phyloP scores from a whole-genome alignment of 129 eudicot species.

The sunflower (Helianthus annuus) region DNA sequence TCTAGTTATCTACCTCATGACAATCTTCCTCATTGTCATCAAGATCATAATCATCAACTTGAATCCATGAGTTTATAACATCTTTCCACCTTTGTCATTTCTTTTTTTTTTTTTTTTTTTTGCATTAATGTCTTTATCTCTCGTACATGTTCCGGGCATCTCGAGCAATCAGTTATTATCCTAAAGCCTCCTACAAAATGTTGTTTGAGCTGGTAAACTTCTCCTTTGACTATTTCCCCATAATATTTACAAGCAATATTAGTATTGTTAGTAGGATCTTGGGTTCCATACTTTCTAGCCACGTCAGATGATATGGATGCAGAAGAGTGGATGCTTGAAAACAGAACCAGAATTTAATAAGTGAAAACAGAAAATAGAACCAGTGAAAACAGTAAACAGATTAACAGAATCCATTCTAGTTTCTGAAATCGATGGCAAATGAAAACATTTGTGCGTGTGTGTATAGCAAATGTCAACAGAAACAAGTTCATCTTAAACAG shows the following conservation, averaged over 20 bases:
- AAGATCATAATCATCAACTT: background rate
- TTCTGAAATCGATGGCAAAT: background rate
- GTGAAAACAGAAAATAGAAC: background rate
- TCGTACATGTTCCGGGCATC: background rate
- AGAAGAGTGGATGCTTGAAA: background rate
- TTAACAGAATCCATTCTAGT: background rate
- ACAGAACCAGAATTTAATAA: background rate
- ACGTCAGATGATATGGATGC: background rate
- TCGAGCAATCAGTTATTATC: too few relatives aligned
- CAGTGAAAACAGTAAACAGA: background rate
- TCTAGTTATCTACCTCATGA: background rate
- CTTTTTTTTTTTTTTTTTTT: background rate
- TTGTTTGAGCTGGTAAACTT: background rate
- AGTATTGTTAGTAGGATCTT: background rate
- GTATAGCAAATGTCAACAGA: background rate
- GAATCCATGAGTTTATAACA: background rate
- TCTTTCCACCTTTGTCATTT: background rate
- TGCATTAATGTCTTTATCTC: background rate
- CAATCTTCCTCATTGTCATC: background rate
- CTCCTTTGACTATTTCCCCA: background rate
- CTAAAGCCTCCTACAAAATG: constrained; percentile 7
- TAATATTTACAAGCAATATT: background rate
- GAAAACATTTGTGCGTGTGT: background rate
- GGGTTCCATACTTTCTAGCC: background rate
- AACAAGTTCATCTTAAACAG: background rate